Percentiles rank a stretch among this genome's conserved stretches.
These are phyloP conservation scores for Ogataea minuta DNA, from an alignment of 805 yeast genomes.

Conservation along the genomic window DNA sequence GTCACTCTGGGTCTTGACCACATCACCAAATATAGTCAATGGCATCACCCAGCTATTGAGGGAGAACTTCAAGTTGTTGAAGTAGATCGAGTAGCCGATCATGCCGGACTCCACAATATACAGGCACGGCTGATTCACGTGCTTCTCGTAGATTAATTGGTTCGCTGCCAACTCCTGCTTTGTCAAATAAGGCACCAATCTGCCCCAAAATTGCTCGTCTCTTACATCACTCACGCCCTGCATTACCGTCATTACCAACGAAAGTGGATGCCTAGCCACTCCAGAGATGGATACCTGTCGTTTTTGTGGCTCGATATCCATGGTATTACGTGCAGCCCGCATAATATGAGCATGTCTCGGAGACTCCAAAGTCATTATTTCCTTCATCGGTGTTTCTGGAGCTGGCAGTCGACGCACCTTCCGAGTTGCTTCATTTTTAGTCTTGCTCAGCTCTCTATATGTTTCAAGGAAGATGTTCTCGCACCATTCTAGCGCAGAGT, in stretches of 20 bases:
- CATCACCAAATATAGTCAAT: constrained; percentile 72
- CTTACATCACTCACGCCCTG: constrained; percentile 51
- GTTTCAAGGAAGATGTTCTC: constrained; percentile 81
- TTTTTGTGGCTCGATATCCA: constrained; percentile 30
- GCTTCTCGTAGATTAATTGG: constrained; percentile 48
- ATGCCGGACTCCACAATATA: constrained; percentile 53
- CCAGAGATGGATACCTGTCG: constrained; percentile 13
- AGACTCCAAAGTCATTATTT: constrained; percentile 38
- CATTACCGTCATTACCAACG: constrained; percentile 62
- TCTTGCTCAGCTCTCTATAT: constrained; percentile 40
- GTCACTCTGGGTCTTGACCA: constrained; percentile 38
- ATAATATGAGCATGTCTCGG: constrained; percentile 53
- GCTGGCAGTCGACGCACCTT: neutral
- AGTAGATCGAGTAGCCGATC: constrained; percentile 46
- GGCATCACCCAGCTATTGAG: constrained; percentile 52
- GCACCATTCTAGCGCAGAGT: constrained; percentile 93
- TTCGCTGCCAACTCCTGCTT: constrained; percentile 26
- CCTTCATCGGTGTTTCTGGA: constrained; percentile 3
- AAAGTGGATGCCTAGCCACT: constrained; percentile 44
- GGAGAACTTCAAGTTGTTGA: constrained; percentile 34
- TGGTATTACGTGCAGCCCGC: constrained; percentile 48
- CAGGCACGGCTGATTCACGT: constrained; percentile 47
- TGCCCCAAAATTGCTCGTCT: constrained; percentile 60
- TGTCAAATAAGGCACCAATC: constrained; percentile 54
- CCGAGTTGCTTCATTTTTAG: constrained; percentile 5